Conservation (phyloP, 2,329 filamentous ascomycete species). For the Chaetomium globosum region DNA sequence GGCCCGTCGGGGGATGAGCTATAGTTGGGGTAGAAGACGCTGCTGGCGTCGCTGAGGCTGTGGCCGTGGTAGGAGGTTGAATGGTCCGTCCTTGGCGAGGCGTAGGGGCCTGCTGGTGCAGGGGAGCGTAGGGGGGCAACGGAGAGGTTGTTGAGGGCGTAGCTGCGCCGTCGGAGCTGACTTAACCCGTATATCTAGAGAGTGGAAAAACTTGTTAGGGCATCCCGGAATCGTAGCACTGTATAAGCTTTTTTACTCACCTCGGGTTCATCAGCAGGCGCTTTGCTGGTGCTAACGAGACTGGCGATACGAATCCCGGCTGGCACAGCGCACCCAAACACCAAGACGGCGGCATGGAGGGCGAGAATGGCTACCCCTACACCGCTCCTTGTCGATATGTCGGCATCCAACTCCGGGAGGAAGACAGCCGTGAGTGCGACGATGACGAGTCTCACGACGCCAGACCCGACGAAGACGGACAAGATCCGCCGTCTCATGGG, state of each 20-base stretch:
- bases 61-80: neutral
- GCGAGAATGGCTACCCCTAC: conserved; percentile 10
- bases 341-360: conserved; percentile 5
- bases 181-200: conserved; percentile 11
- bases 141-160: conserved; percentile 3
- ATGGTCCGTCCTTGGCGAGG: neutral
- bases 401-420: conserved; percentile 8
- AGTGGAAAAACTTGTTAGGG: neutral
- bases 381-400: conserved; percentile 4
- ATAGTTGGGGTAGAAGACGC: conserved; percentile 1
- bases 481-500: neutral
- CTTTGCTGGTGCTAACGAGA: neutral
- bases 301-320: conserved; percentile 3
- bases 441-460: neutral
- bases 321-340: conserved; percentile 5
- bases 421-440: conserved; percentile 9
- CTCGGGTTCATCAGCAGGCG: neutral
- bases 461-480: neutral
- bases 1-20: neutral
- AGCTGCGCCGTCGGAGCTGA: conserved; percentile 7
- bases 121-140: neutral
- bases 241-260: neutral
- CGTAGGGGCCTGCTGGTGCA: neutral
- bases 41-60: conserved; percentile 7
- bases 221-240: neutral